These are phyloP conservation scores for Penicillium sp. DNA, from an alignment of 2,329 filamentous ascomycete genomes.

Conservation along the genomic window DNA sequence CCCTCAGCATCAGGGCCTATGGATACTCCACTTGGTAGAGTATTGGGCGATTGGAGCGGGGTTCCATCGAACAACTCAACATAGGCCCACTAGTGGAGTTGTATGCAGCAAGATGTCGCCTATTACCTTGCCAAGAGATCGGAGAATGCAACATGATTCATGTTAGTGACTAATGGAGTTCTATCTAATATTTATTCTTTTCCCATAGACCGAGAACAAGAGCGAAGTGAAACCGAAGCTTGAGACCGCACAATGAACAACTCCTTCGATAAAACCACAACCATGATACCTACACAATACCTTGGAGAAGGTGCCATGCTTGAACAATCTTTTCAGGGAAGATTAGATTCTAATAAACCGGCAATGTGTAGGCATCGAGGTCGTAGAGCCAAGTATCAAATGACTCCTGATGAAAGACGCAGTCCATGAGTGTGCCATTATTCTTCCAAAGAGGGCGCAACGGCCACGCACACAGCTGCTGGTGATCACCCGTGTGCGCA, in stretches of 20 bases:
- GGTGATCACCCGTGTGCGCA: neutral
- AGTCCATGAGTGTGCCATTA: slow-evolving; percentile 2
- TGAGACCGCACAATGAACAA: neutral
- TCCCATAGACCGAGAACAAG: no score
- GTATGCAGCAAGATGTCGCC: neutral
- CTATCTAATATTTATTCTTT: no score
- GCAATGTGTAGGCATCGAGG: neutral
- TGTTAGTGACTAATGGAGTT: neutral
- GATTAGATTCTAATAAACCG: neutral
- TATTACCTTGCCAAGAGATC: neutral
- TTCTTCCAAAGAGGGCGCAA: slow-evolving; percentile 6
- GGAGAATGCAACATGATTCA: neutral
- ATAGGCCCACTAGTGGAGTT: neutral
- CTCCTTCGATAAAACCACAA: neutral
- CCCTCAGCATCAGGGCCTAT: neutral
- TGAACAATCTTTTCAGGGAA: no score
- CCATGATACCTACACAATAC: neutral
- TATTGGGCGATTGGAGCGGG: neutral
- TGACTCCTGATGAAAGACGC: neutral
- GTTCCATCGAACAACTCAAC: neutral
- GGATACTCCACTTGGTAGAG: neutral
- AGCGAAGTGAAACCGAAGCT: no score
- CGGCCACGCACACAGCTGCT: slow-evolving; percentile 8
- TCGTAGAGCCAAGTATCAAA: slow-evolving; percentile 4
- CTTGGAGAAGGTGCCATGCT: no score